Evolutionary conservation across 352 stramenopile genomes (phyloP), one percentile per base, ranked within the genome.

Genomic region (Globisporangium okanoganense): DNA sequence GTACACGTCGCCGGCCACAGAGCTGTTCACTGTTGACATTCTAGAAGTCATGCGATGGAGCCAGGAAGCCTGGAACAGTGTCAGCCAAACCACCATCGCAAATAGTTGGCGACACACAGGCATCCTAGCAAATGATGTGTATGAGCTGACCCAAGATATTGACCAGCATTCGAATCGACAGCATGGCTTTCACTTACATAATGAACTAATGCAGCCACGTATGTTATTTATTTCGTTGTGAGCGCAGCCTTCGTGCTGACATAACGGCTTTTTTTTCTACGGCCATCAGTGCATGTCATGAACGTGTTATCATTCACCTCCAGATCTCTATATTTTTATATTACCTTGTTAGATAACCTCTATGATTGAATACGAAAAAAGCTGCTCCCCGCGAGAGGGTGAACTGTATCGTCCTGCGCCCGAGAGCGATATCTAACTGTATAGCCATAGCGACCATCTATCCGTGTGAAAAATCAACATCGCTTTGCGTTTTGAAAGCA

Each of bases 1-100:
- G 8, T 13, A 16, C 35, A 40, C 8, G 35, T 16, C 35, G 10
- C 35, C 35, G 35, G 14, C 35, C 2, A 40, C 12, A 40, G 4
- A 16, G 8, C 9, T 40, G 4, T 40, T 40, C 35, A 14, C 78
- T 8, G 1, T 79, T 16, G 72, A 80, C 48, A 72, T 55, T 24
- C 29, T 55, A 14, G 49, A 55, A 24, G 14, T 27, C 1, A 55
- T 55, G 29, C 13, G 20, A 5, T 55, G 16, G 16, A 55, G 27
- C 13, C 12, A 24, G 20, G 49, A 41, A 24, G 49, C 27, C 16
- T 55, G 29, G 20, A 40, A 13, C 13, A 24, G 36, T 12, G 36
- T 13, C 6, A 14, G 2, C 1, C 35, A 40, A 3, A 38, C 2
- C 13, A 43, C 27, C 5, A 24, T 55, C 2, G 49, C 49, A 20